These are phyloP conservation scores for Boletus subluridellus DNA, from an alignment of 1,284 basidiomycete genomes.

Conservation along the genomic window DNA sequence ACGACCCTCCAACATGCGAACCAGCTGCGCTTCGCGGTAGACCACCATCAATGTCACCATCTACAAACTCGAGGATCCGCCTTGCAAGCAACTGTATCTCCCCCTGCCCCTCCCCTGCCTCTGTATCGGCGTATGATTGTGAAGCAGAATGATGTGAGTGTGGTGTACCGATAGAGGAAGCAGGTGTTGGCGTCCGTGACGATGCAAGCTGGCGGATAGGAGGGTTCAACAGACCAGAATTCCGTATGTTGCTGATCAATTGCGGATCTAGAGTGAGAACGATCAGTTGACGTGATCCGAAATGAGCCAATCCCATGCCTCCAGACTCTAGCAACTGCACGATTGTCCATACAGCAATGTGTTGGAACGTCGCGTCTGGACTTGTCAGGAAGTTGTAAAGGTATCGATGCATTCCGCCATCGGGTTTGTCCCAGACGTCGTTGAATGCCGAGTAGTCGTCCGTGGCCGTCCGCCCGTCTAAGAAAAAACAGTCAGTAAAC, in stretches of 20 bases:
- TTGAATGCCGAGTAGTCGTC: constrained; percentile 99
- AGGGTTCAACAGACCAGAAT: constrained; percentile 74
- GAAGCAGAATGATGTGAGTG: constrained; percentile 66
- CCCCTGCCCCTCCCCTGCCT: constrained; percentile 76
- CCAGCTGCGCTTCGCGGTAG: constrained; percentile 57
- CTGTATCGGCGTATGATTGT: constrained; percentile 76
- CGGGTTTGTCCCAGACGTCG: constrained; percentile 96
- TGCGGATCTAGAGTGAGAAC: constrained; percentile 65
- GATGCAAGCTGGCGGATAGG: constrained; percentile 80
- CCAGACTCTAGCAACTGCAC: constrained; percentile 95
- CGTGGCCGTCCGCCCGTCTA: constrained; percentile 72
- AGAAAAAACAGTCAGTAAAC: not conserved
- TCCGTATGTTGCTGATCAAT: constrained; percentile 84
- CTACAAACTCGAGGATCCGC: constrained; percentile 83
- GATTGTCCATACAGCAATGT: constrained; percentile 99
- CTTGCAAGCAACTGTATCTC: constrained; percentile 85
- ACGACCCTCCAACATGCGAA: constrained; percentile 64
- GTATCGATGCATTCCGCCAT: constrained; percentile 95
- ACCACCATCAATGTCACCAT: constrained; percentile 60
- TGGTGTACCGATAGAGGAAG: constrained; percentile 71
- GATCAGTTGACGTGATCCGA: not conserved
- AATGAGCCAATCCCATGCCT: constrained; percentile 44
- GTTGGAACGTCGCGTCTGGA: constrained; percentile 98
- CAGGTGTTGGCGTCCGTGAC: constrained; percentile 68
- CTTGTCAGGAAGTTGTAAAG: constrained; percentile 92